A percentile compares a stretch with the other conserved stretches of the same genome.
These are phyloP conservation scores for Spathaspora gorwiae DNA, from an alignment of 805 yeast species.

Conservation along the genomic window DNA sequence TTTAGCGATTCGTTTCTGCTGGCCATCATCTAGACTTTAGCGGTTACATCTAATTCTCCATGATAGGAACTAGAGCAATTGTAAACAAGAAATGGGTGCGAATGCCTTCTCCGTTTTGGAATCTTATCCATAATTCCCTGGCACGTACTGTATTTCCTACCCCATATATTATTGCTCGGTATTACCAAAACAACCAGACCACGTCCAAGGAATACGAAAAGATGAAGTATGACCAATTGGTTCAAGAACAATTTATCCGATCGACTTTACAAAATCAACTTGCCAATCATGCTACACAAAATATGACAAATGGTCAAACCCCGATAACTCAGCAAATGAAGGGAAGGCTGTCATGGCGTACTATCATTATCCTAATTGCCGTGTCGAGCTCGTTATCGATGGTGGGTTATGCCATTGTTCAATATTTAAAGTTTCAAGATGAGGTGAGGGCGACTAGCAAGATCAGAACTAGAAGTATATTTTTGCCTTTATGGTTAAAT, in stretches of 20 bases:
- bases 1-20: too few species aligned
- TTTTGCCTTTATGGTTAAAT: conserved; percentile 23
- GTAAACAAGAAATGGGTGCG: too few species aligned
- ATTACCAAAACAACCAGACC: too few species aligned
- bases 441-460: background rate
- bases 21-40: too few species aligned
- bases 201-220: conserved; percentile 8
- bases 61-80: too few species aligned
- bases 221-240: conserved; percentile 11
- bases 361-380: conserved; percentile 15
- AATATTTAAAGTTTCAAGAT: conserved; percentile 11
- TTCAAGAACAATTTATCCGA: conserved; percentile 2
- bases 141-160: too few species aligned
- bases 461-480: conserved; percentile 8
- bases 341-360: conserved; percentile 15
- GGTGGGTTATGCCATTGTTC: conserved; percentile 17
- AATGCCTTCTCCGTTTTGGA: too few species aligned
- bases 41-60: too few species aligned
- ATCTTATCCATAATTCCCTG: too few species aligned
- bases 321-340: background rate
- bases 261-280: background rate
- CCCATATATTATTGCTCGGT: too few species aligned
- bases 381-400: conserved; percentile 21
- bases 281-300: too few species aligned
- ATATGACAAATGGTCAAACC: too few species aligned